Conservation (phyloP, 352 stramenopile species). For the Phytophthora colocasiae region DNA sequence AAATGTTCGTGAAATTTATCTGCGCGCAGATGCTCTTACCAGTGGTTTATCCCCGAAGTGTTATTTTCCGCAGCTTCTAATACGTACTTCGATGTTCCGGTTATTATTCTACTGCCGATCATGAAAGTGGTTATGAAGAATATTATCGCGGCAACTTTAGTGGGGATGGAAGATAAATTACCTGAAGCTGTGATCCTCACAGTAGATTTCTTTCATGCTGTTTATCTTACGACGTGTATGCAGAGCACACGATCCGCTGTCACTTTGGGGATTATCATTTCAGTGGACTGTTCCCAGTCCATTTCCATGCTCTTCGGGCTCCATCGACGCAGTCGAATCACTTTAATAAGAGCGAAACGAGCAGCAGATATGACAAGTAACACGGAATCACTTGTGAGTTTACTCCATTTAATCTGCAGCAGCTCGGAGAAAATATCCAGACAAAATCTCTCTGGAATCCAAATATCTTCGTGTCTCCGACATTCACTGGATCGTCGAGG, state of each 20-base stretch:
- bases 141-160: slow-evolving; percentile 2
- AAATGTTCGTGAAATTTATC: slow-evolving; percentile 4
- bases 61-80: slow-evolving; percentile 5
- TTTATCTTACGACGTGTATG: slow-evolving; percentile 27
- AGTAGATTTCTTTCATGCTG: slow-evolving; percentile 30
- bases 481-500: background rate
- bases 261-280: slow-evolving; percentile 8
- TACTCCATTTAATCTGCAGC: slow-evolving; percentile 15
- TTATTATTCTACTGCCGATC: slow-evolving; percentile 21
- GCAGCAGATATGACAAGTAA: background rate
- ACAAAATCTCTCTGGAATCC: slow-evolving; percentile 15
- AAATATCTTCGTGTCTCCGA: slow-evolving; percentile 12
- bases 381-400: slow-evolving; percentile 4
- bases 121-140: slow-evolving; percentile 28
- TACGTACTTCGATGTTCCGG: slow-evolving; percentile 16
- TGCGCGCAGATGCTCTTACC: slow-evolving; percentile 25
- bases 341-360: slow-evolving; percentile 4
- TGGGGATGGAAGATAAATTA: slow-evolving; percentile 14
- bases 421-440: slow-evolving; percentile 3
- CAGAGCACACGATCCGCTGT: slow-evolving; percentile 8
- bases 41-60: slow-evolving; percentile 23
- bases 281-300: slow-evolving; percentile 19
- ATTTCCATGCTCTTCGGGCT: slow-evolving; percentile 8
- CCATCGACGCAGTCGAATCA: slow-evolving; percentile 14
- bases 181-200: slow-evolving; percentile 20